Conservation (phyloP, 306 rosid genomes). For the Cucumis melo region DNA sequence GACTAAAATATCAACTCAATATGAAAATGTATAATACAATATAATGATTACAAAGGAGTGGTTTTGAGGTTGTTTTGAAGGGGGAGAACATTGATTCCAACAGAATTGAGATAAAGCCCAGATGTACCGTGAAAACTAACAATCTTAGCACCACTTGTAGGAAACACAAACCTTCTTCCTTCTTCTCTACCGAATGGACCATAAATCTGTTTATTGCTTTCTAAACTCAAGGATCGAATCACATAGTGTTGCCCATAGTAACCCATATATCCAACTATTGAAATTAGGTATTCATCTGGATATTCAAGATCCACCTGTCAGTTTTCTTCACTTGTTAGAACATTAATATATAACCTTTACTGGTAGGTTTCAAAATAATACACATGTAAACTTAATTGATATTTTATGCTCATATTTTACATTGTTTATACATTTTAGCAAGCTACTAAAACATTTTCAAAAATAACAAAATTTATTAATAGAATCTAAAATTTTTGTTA, state of each 20-base stretch:
- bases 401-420: no score
- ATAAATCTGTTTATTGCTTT: not conserved
- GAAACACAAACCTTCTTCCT: not conserved
- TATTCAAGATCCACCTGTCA: not conserved
- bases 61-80: not conserved
- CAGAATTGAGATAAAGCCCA: not conserved
- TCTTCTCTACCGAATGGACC: not conserved
- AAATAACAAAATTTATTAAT: no score
- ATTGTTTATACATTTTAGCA: no score
- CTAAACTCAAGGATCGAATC: not conserved
- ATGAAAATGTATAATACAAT: not conserved
- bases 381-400: no score
- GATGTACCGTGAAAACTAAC: not conserved
- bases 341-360: no score
- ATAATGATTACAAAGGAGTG: not conserved
- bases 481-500: no score
- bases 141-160: not conserved
- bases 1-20: no score
- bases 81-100: not conserved
- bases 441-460: no score
- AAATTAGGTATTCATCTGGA: not conserved
- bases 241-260: not conserved
- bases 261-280: not conserved
- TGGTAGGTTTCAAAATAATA: no score
- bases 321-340: no score